These are phyloP conservation scores for Eutrema salsugineum DNA, from an alignment of 441 rosid species.

Conservation along the genomic window DNA sequence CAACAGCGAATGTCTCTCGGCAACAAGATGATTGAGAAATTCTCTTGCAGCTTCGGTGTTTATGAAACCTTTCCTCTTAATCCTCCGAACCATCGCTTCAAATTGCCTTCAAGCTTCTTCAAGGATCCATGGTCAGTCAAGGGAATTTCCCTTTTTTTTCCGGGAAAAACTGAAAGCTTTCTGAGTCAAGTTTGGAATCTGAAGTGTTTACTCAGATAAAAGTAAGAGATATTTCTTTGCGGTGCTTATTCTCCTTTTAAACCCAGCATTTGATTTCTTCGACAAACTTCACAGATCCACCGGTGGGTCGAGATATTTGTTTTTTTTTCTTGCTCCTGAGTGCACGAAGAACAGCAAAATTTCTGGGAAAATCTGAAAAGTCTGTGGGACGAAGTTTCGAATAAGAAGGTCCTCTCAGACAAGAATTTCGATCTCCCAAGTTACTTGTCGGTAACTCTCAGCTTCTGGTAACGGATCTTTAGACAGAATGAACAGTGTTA, in stretches of 20 bases:
- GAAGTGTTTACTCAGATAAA: not conserved
- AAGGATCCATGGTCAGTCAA: conserved; percentile 18
- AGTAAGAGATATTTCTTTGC: not conserved
- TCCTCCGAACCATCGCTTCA: conserved; percentile 43
- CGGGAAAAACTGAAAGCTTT: conserved; percentile 12
- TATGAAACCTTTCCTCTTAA: conserved; percentile 41
- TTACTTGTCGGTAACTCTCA: conserved; percentile 30
- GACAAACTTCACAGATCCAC: conserved; percentile 27
- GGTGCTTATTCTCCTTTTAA: not conserved
- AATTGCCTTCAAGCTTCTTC: conserved; percentile 13
- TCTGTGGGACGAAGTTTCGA: conserved; percentile 9
- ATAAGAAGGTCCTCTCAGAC: conserved; percentile 20
- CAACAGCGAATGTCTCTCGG: conserved; percentile 61
- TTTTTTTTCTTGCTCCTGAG: not conserved
- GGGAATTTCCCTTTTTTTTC: not conserved
- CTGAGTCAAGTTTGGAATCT: conserved; percentile 3
- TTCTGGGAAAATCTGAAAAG: conserved; percentile 7
- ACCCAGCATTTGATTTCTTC: conserved; percentile 15
- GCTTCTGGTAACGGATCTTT: conserved; percentile 34
- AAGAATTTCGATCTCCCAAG: conserved; percentile 26
- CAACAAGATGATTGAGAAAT: conserved; percentile 47
- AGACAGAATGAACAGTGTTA: conserved; percentile 20
- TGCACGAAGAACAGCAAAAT: not conserved
- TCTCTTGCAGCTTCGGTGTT: conserved; percentile 45
- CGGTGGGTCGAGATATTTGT: not conserved